Percentiles rank a stretch among this genome's conserved stretches.
Conservation (phyloP, 164 flowering plant genomes). For the Berberis thunbergii region DNA sequence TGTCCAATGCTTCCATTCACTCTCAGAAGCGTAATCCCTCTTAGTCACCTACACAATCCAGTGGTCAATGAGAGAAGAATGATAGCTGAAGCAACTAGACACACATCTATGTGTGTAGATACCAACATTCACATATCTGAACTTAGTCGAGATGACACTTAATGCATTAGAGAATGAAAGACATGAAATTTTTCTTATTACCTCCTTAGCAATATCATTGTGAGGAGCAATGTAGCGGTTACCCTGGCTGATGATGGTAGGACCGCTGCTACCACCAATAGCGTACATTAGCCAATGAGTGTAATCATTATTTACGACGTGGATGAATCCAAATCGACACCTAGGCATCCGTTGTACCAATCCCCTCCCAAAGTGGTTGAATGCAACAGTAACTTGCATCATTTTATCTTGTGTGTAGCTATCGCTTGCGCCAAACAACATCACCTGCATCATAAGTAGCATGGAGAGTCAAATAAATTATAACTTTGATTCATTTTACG, state of each 20-base stretch:
- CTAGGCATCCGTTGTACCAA: conserved; percentile 77
- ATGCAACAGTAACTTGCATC: conserved; percentile 70
- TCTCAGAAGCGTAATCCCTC: conserved; percentile 26
- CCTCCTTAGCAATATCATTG: conserved; percentile 36
- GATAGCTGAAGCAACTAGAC: too few relatives aligned
- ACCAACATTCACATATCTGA: too few relatives aligned
- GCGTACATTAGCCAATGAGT: conserved; percentile 85
- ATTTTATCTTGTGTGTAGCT: conserved; percentile 22
- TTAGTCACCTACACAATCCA: conserved; percentile 3
- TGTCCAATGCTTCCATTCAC: conserved; percentile 57
- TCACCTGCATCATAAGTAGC: conserved; percentile 31
- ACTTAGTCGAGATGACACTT: too few relatives aligned
- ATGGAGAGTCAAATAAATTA: too few relatives aligned
- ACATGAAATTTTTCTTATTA: too few relatives aligned
- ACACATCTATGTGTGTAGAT: too few relatives aligned
- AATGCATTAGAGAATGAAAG: too few relatives aligned
- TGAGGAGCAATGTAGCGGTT: conserved; percentile 64
- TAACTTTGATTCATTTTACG: neutral
- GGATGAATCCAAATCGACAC: conserved; percentile 60
- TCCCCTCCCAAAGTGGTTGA: conserved; percentile 67
- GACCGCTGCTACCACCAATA: conserved; percentile 66
- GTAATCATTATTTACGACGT: conserved; percentile 75
- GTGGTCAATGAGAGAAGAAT: too few relatives aligned
- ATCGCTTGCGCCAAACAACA: conserved; percentile 67
- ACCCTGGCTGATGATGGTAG: conserved; percentile 78